phyloP scores from a whole-genome alignment of 345 rosid genomes.

The Citrus sinensis region DNA sequence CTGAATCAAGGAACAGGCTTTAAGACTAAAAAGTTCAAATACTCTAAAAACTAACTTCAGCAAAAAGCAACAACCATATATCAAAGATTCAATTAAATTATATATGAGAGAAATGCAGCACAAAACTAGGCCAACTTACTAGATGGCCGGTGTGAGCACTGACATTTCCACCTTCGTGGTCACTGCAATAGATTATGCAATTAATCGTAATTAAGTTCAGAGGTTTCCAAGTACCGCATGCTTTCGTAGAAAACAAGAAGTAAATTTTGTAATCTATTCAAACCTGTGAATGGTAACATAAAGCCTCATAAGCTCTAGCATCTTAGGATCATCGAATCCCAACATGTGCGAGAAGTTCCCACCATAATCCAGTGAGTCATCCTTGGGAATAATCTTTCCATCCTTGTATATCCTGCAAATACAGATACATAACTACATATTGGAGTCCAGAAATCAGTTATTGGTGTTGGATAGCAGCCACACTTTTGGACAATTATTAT shows the following conservation, averaged over 20 bases:
- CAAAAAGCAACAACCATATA: neutral
- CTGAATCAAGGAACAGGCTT: neutral
- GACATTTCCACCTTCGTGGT: constrained; percentile 98
- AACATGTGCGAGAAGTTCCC: constrained; percentile 86
- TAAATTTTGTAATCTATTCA: constrained; percentile 2
- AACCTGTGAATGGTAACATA: constrained; percentile 93
- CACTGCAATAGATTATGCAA: constrained; percentile 49
- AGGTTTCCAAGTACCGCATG: neutral
- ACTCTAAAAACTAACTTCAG: neutral
- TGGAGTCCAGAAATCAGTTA: neutral
- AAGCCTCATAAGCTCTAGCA: constrained; percentile 99
- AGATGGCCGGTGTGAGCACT: constrained; percentile 99
- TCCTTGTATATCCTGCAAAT: constrained; percentile 70
- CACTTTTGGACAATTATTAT: neutral
- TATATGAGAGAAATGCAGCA: neutral
- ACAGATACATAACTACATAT: neutral
- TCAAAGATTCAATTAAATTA: neutral
- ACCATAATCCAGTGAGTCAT: constrained; percentile 89
- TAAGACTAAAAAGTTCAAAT: neutral
- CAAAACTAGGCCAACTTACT: constrained; percentile 42
- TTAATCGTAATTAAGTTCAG: neutral
- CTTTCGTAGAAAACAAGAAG: neutral
- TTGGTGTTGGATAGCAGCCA: neutral
- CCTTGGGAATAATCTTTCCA: constrained; percentile 65
- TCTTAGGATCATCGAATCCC: constrained; percentile 79